Percentiles rank a stretch among this genome's conserved stretches.
Conservation (phyloP, 2,329 filamentous ascomycete species). For the Aureobasidium sp. region DNA sequence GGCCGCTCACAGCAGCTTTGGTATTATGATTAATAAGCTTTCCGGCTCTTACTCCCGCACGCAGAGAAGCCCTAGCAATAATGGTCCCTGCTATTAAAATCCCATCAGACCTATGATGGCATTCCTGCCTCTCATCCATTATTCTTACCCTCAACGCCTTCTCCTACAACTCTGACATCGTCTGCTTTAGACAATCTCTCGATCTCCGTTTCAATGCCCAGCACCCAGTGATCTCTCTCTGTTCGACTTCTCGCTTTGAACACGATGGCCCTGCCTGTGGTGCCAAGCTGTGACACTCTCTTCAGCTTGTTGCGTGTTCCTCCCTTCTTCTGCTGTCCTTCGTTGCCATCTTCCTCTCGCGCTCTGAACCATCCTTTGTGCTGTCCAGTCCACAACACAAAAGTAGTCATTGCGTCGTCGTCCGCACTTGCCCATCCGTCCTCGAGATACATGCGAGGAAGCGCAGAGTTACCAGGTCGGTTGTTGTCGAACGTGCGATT, state of each 20-base stretch:
- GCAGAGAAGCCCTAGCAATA: not conserved
- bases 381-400: constrained; percentile 59
- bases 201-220: constrained; percentile 60
- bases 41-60: not conserved
- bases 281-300: constrained; percentile 54
- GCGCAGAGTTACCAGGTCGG: constrained; percentile 51
- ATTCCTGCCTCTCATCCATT: not conserved
- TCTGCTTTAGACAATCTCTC: constrained; percentile 49
- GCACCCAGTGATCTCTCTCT: constrained; percentile 62
- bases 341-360: constrained; percentile 25
- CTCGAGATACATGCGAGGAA: constrained; percentile 54
- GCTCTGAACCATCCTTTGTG: constrained; percentile 50
- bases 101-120: not conserved
- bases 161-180: constrained; percentile 41
- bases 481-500: constrained; percentile 60
- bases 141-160: not conserved
- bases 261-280: constrained; percentile 55
- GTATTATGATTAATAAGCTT: not conserved
- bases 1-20: not conserved
- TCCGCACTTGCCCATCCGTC: constrained; percentile 57
- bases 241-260: constrained; percentile 59
- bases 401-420: constrained; percentile 60
- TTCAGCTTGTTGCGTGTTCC: constrained; percentile 44
- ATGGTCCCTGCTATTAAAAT: not conserved
- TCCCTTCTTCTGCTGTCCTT: constrained; percentile 20